Evolutionary conservation across 2,329 filamentous ascomycete genomes (phyloP), one percentile per base, ranked within the genome.

Genomic region (Chaetomium olivaceum): DNA sequence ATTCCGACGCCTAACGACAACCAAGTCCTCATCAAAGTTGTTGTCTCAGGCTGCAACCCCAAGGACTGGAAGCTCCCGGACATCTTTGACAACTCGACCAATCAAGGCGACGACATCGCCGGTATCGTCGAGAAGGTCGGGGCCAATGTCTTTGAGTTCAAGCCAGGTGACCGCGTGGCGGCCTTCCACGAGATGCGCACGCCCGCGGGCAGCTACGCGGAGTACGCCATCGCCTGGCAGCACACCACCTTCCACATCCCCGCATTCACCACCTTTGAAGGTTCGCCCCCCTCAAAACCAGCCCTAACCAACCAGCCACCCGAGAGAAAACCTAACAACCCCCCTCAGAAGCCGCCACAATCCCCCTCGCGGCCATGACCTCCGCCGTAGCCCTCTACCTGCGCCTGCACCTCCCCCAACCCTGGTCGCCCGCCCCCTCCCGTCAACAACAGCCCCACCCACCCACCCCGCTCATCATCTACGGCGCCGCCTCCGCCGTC

Each of bases 101-200:
- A 86, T 75, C 72, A 76, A 21, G 84, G 84, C 61, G 84, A 86
- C 63, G 84, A 87, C 72, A 83, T 86, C 51, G 83, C 83, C 1
- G 83, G 83, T 52, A 77, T 82, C 31, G 80, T 89, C 9, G 79
- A 86, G 69, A 77, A 80, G 65, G 82, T 87, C 25, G 86, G 86
- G 23, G 72, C 77, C 50, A 78, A 82, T 46, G 85, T 88, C 1
- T 80, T 75, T 63, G 85, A 87, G 69, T 88, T 88, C 79, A 82
- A 81, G 67, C 76, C 77, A 0, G 85, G 85, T 36, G 85, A 87
- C 73, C 80, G 84, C 19, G 85, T 87, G 1, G 81, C 83, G 9
- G 83, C 82, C 3, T 85, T 86, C 76, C 80, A 83, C 71, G 73
- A 78, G 67, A 76, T 79, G 71, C 21, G 66, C 11, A 71, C 73